Percentiles rank a stretch among this genome's conserved stretches.
phyloP scores from a whole-genome alignment of 1,284 basidiomycete genomes.

The Fomitopsis pinicola region DNA sequence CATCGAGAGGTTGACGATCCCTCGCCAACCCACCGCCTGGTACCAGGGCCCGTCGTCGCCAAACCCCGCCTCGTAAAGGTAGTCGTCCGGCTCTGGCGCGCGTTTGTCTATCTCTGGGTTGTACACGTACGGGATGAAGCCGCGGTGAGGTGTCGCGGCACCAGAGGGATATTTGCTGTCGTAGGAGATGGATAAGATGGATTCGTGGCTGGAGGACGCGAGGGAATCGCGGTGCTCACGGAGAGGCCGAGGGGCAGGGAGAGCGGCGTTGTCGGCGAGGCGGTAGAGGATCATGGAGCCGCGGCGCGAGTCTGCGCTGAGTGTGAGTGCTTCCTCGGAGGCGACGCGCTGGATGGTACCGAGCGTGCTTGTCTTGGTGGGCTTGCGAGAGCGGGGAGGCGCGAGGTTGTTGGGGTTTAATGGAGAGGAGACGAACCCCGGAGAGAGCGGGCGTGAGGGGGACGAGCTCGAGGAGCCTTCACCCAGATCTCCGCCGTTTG shows the following conservation, averaged over 20 bases:
- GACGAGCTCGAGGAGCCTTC: neutral
- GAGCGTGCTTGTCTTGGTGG: slow-evolving; percentile 15
- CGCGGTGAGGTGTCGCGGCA: slow-evolving; percentile 29
- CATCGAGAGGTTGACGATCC: slow-evolving; percentile 45
- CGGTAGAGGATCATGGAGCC: slow-evolving; percentile 70
- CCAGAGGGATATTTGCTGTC: slow-evolving; percentile 65
- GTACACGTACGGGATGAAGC: slow-evolving; percentile 63
- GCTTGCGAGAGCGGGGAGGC: slow-evolving; percentile 25
- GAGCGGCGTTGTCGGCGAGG: slow-evolving; percentile 34
- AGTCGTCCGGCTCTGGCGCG: slow-evolving; percentile 55
- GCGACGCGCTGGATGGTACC: slow-evolving; percentile 20
- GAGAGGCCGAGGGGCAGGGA: slow-evolving; percentile 28
- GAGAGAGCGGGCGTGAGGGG: slow-evolving; percentile 23
- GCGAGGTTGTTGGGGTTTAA: slow-evolving; percentile 38
- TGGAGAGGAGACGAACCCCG: slow-evolving; percentile 41
- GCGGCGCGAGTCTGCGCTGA: slow-evolving; percentile 30
- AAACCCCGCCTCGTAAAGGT: slow-evolving; percentile 47
- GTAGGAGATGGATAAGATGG: slow-evolving; percentile 46
- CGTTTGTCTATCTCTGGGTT: slow-evolving; percentile 61
- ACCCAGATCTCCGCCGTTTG: neutral
- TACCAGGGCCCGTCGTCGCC: slow-evolving; percentile 22
- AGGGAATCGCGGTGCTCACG: slow-evolving; percentile 29
- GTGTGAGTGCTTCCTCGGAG: slow-evolving; percentile 44
- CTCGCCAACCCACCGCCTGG: slow-evolving; percentile 30
- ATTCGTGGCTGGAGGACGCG: slow-evolving; percentile 42